Evolutionary conservation across 345 rosid species (phyloP), one percentile per base, ranked within the genome.

Genomic region (Citrus reticulata): DNA sequence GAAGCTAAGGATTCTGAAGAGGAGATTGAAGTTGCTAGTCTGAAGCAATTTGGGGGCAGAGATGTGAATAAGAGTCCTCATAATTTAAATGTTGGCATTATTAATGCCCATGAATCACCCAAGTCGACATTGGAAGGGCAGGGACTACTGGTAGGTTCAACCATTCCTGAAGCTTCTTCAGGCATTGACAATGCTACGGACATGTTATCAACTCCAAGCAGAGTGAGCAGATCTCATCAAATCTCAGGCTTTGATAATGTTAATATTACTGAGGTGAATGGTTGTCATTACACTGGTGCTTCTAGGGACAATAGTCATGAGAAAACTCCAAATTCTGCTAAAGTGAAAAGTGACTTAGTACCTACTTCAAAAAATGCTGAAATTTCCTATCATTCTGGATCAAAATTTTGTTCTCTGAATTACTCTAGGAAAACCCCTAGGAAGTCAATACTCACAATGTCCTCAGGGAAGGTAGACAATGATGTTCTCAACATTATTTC

Each of bases 1-100:
- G 95, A 93, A 86, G 98, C 98, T 74, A 89, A 83, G 79, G 98
- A 97, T 89, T 97, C 98, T 57, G 98, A 97, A 74, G 98, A 94
- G 57, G 98, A 93, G 75, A 87, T 80, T 63, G 95, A 79, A 71
- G 86, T 78, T 58, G 79, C 82, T 68, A 35, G 65, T 54, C 55
- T 51, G 42, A 88, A 78, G 88, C 93, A 81, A 77, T 46, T 73
- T 58, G 66, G 78, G 74, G 77, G 34, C 37, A 72, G 63, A 73
- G 72, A 69, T 63, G 83, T 40, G 65, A 77, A 83, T 49, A 86
- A 65, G 70, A 91, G 90, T 75, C 97, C 95, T 67, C 80, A 72
- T 76, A 84, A 63, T 83, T 78, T 80, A 61, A 87, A 85, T 81
- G 77, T 73, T 11, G 84, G 79, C 62, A 84, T 82, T 66, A 64